Percentiles rank a stretch among this genome's conserved stretches.
phyloP scores from a whole-genome alignment of 2,329 filamentous ascomycete species.

The Thelonectria blattea region DNA sequence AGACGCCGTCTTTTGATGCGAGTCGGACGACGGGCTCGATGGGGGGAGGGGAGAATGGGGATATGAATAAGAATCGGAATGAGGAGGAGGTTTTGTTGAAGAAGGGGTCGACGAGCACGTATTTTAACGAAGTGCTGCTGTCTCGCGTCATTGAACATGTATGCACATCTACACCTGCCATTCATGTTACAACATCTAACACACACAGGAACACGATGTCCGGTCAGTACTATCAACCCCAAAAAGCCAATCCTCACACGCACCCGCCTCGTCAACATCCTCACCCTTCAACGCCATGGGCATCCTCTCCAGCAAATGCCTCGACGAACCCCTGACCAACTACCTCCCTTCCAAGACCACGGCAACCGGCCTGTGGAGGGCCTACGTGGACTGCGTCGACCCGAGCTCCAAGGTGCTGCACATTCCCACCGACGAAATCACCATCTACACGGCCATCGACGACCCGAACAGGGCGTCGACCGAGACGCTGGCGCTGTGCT shows the following conservation, averaged over 20 bases:
- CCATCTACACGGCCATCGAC: conserved; percentile 41
- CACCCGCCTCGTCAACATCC: conserved; percentile 18
- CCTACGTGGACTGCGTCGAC: conserved; percentile 40
- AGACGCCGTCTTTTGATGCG: neutral
- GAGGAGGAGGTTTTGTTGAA: conserved; percentile 39
- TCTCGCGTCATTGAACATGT: conserved; percentile 45
- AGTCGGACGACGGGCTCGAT: neutral
- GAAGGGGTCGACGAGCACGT: conserved; percentile 43
- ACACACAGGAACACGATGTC: conserved; percentile 33
- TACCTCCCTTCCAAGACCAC: conserved; percentile 36
- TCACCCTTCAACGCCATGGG: conserved; percentile 43
- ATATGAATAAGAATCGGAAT: neutral
- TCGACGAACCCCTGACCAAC: conserved; percentile 21
- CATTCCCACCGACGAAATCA: conserved; percentile 41
- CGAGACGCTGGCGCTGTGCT: conserved; percentile 48
- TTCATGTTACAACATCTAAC: neutral
- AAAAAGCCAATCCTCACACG: conserved; percentile 12
- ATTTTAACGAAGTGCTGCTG: conserved; percentile 46
- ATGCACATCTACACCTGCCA: neutral
- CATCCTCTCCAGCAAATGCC: conserved; percentile 38
- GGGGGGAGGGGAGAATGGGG: neutral
- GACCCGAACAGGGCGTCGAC: conserved; percentile 36
- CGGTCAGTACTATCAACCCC: conserved; percentile 32
- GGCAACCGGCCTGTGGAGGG: conserved; percentile 42
- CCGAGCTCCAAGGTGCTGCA: conserved; percentile 39